Base-by-base conservation (phyloP, 2,329 filamentous ascomycete species). In the Hypoxylon sp. region DNA sequence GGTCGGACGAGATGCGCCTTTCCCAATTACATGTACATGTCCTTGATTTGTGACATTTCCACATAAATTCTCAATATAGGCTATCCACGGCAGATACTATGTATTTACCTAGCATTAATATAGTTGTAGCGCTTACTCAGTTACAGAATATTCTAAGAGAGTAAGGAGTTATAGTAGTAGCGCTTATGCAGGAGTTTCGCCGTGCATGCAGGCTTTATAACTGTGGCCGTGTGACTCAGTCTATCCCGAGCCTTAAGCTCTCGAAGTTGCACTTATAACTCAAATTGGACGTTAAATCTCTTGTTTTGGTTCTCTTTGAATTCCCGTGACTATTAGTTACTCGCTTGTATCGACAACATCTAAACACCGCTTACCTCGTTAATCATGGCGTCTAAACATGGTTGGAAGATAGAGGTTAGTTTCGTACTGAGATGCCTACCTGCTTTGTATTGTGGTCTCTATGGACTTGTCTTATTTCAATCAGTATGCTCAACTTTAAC, bases 361-460 rank as follows among this genome's bases (percentile, higher is more conserved):
- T 58, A 32, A 11, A 17, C 27, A 19, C 7, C 52, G 10, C 32
- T 19, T 17, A 31, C 46, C 32, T 17, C 17, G 27, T 24, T 35
- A 46, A 63, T 24, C 11, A 75, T 76, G 74, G 58, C 68, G 24
- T 74, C 70, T 31, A 75, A 70, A 53, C 72, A 75, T 50, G 73
- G 58, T 57, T 80, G 78, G 75, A 80, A 80, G 60, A 75, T 77
- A 52, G 79, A 80, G 21, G 79, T 80, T 24, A 77, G 74, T 69
- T 69, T 73, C 2, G 54, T 53, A 21, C 71, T 75, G 31, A 73
- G 67, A 13, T 31, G 10, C 37, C 42, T 27, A 15, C 37, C 42
- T 32, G 2, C 19, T 54, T 57, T 27, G 17, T 44, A 10, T 37
- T 48, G 15, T 19, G 48, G 10, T 56, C 27, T 15, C 48, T 19